Conservation (phyloP, 345 rosid genomes). For the Pistacia vera region DNA sequence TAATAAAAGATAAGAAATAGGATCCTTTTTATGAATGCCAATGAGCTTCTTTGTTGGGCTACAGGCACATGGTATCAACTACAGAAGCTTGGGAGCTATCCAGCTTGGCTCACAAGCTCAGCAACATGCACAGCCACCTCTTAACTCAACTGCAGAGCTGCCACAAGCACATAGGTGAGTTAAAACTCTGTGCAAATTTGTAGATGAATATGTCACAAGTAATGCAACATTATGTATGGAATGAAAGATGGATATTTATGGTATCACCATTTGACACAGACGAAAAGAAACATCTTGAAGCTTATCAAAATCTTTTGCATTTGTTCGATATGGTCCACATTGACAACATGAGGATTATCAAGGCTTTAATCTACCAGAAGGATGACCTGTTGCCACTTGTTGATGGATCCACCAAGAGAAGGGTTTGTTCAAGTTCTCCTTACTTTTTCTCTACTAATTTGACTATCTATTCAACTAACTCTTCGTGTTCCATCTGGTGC, state of each 20-base stretch:
- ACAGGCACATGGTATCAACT: constrained; percentile 55
- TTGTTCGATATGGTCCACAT: constrained; percentile 36
- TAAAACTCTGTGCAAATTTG: not conserved
- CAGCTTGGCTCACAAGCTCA: constrained; percentile 58
- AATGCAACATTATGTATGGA: not conserved
- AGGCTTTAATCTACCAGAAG: constrained; percentile 41
- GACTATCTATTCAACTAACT: not conserved
- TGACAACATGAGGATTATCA: constrained; percentile 53
- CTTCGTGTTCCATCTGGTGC: not conserved
- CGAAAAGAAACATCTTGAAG: constrained; percentile 35
- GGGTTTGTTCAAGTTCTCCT: constrained; percentile 28
- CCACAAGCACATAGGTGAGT: constrained; percentile 45
- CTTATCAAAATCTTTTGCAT: constrained; percentile 33
- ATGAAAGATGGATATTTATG: not conserved
- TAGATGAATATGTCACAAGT: not conserved
- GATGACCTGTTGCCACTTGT: constrained; percentile 50
- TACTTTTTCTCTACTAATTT: not conserved
- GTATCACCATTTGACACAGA: constrained; percentile 29
- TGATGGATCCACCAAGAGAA: constrained; percentile 39
- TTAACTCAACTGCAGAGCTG: constrained; percentile 34
- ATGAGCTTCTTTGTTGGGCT: constrained; percentile 1
- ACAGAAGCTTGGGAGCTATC: constrained; percentile 75
- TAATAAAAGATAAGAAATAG: not conserved
- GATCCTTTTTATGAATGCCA: not conserved
- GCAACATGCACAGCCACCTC: constrained; percentile 48